Evolutionary conservation across 2,329 filamentous ascomycete species (phyloP).

Genomic region (Talaromyces albobiverticillius): DNA sequence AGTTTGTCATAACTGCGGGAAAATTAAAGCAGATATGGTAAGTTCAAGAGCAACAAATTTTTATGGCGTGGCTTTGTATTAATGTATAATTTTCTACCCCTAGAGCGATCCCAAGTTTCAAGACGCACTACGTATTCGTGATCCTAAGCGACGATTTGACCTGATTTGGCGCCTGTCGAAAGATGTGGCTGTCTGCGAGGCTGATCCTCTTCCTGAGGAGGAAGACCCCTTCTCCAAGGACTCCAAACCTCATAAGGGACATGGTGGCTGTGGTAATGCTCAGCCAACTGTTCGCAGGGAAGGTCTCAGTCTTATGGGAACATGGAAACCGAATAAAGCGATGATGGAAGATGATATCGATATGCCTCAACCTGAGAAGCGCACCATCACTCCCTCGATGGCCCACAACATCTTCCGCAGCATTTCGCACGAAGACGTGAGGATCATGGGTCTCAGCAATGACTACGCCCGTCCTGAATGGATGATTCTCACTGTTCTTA

Average conservation of each 20-base stretch:
- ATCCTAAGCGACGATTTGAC: constrained; percentile 93
- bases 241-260: constrained; percentile 54
- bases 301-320: constrained; percentile 76
- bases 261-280: constrained; percentile 90
- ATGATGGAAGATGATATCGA: constrained; percentile 67
- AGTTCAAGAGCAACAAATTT: constrained; percentile 54
- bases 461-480: constrained; percentile 96
- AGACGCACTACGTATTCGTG: constrained; percentile 77
- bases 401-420: constrained; percentile 83
- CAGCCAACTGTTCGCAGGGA: constrained; percentile 87
- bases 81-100: constrained; percentile 46
- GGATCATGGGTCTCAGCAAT: constrained; percentile 84
- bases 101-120: constrained; percentile 82
- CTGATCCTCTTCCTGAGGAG: constrained; percentile 67
- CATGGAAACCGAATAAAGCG: constrained; percentile 64
- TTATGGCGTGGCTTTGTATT: constrained; percentile 57
- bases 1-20: constrained; percentile 98
- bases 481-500: constrained; percentile 95
- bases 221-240: constrained; percentile 66
- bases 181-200: constrained; percentile 79
- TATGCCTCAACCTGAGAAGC: constrained; percentile 71
- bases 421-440: constrained; percentile 76
- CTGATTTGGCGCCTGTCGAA: constrained; percentile 90
- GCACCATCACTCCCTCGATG: constrained; percentile 76
- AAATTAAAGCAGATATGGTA: constrained; percentile 96